phyloP scores from a whole-genome alignment of 108 stramenopile genomes.

The Asterionellopsis glacialis region DNA sequence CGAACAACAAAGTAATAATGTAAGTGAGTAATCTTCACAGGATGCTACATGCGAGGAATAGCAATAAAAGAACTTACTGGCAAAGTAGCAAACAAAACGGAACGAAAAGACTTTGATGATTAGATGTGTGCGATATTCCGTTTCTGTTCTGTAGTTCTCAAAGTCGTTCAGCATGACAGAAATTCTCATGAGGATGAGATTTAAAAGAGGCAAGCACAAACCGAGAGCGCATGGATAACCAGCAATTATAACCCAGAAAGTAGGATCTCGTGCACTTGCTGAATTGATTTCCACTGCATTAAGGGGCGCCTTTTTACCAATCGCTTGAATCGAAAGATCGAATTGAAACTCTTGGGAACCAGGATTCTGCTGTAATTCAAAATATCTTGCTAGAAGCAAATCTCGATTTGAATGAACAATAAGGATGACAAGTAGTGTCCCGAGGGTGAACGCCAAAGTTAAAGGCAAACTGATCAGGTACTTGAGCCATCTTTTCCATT shows the following conservation, averaged over 20 bases:
- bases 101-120: slow-evolving; percentile 98
- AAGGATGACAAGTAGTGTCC: slow-evolving; percentile 73
- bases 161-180: slow-evolving; percentile 81
- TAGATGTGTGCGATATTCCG: slow-evolving; percentile 84
- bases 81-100: slow-evolving; percentile 97
- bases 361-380: slow-evolving; percentile 23
- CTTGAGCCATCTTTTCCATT: slow-evolving; percentile 81
- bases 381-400: slow-evolving; percentile 76
- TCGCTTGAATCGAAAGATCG: slow-evolving; percentile 34
- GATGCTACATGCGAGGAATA: too few species aligned
- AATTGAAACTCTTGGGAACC: slow-evolving; percentile 39
- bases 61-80: slow-evolving; percentile 43
- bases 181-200: slow-evolving; percentile 71
- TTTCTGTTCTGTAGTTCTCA: slow-evolving; percentile 96
- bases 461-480: slow-evolving; percentile 79
- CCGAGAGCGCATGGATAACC: slow-evolving; percentile 81
- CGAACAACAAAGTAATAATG: too few species aligned
- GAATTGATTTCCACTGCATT: slow-evolving; percentile 48
- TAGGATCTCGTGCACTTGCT: slow-evolving; percentile 64
- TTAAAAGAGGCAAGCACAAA: slow-evolving; percentile 77
- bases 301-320: slow-evolving; percentile 49
- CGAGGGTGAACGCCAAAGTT: slow-evolving; percentile 65
- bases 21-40: too few species aligned
- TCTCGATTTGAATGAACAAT: slow-evolving; percentile 84
- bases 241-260: slow-evolving; percentile 77